Evolutionary conservation across 1,284 basidiomycete genomes (phyloP).

Genomic region (Volvariella volvacea): DNA sequence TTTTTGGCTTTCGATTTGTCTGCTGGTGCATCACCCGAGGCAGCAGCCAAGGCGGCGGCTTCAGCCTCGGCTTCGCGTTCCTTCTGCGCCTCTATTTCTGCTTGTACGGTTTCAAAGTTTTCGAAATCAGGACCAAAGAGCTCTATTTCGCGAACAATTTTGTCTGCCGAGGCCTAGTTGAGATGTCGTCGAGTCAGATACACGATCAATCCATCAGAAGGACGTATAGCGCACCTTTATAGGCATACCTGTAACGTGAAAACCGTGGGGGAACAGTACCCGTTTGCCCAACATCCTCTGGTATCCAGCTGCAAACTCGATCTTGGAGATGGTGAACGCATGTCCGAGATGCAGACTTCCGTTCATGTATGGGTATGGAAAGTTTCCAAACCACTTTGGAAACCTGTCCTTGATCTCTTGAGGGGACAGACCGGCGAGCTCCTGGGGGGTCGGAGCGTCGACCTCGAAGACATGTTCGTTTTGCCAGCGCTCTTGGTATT

Average conservation of each 20-base stretch:
- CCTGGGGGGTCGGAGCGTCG: constrained; percentile 69
- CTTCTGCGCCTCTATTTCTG: constrained; percentile 33
- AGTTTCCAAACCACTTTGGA: constrained; percentile 97
- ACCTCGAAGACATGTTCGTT: constrained; percentile 74
- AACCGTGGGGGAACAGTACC: constrained; percentile 91
- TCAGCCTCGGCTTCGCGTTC: constrained; percentile 41
- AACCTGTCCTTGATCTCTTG: constrained; percentile 65
- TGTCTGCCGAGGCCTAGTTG: constrained; percentile 94
- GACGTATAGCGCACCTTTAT: constrained; percentile 87
- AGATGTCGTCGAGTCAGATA: too few species aligned
- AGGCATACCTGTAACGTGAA: constrained; percentile 98
- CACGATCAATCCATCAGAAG: constrained; percentile 1
- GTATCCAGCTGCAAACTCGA: constrained; percentile 95
- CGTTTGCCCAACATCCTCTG: constrained; percentile 95
- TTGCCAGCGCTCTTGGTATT: constrained; percentile 81
- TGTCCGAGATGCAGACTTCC: constrained; percentile 96
- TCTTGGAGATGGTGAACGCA: constrained; percentile 97
- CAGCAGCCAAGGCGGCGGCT: constrained; percentile 25
- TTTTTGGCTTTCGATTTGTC: constrained; percentile 87
- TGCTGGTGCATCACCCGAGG: constrained; percentile 25
- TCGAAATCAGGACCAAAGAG: constrained; percentile 92
- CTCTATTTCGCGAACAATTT: constrained; percentile 96
- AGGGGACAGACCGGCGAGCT: constrained; percentile 56
- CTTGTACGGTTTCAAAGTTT: constrained; percentile 47
- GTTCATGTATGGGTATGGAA: constrained; percentile 98